phyloP scores from a whole-genome alignment of 2,329 filamentous ascomycete genomes.

The Colletotrichum liriopes region DNA sequence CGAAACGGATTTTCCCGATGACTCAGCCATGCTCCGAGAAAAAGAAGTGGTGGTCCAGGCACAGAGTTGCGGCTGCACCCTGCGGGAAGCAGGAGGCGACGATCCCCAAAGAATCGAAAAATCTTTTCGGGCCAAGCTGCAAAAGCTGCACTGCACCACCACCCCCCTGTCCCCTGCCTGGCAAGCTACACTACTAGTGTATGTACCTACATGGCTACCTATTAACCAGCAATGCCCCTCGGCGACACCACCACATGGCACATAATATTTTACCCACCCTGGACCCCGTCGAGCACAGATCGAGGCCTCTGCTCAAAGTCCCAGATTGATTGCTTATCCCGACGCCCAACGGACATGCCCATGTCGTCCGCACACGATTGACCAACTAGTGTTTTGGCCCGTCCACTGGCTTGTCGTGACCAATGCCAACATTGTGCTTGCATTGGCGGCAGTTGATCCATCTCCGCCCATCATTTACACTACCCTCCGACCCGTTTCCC shows the following conservation, averaged over 20 bases:
- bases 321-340: conserved; percentile 36
- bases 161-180: background rate
- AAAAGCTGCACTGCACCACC: conserved; percentile 1
- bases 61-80: conserved; percentile 38
- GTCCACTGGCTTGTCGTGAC: background rate
- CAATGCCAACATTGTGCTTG: background rate
- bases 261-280: background rate
- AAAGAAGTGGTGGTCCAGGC: conserved; percentile 17
- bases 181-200: background rate
- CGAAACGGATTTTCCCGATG: background rate
- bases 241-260: conserved; percentile 1
- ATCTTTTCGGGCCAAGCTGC: conserved; percentile 7
- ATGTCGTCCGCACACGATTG: background rate
- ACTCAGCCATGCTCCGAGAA: background rate
- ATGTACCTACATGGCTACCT: no score
- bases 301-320: conserved; percentile 30
- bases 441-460: conserved; percentile 1
- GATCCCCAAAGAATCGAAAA: conserved; percentile 13
- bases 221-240: background rate
- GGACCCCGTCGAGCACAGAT: conserved; percentile 23
- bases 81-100: background rate
- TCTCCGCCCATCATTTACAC: background rate
- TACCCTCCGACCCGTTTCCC: background rate
- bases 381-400: background rate
- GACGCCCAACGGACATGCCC: background rate